Evolutionary conservation across 306 rosid species (phyloP).

Genomic region (Mucuna pruriens): DNA sequence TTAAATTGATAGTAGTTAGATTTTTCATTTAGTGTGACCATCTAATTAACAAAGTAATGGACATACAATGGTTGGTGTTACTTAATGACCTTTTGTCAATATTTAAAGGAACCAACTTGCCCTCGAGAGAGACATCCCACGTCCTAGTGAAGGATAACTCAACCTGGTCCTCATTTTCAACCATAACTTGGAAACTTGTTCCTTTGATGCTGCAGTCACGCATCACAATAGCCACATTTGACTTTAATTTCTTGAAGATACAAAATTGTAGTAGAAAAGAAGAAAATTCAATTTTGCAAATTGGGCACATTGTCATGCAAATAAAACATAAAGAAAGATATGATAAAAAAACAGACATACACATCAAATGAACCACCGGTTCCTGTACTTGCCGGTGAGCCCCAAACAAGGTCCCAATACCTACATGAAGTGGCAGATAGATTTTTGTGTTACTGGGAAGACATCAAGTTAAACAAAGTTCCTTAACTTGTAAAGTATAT

Average conservation of each 20-base stretch:
- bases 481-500: background rate
- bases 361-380: conserved; percentile 72
- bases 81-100: conserved; percentile 80
- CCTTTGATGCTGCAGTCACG: conserved; percentile 68
- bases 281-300: background rate
- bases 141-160: conserved; percentile 84
- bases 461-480: background rate
- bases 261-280: background rate
- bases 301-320: background rate
- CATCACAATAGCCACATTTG: background rate
- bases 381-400: conserved; percentile 49
- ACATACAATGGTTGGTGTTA: background rate
- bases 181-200: conserved; percentile 60
- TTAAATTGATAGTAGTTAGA: background rate
- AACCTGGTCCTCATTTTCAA: conserved; percentile 79
- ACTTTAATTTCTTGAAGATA: background rate
- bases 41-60: background rate
- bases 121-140: conserved; percentile 68
- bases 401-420: conserved; percentile 98
- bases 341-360: conserved; percentile 49
- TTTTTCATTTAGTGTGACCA: background rate
- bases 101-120: conserved; percentile 69
- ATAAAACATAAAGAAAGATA: background rate
- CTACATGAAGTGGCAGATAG: conserved; percentile 42
- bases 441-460: background rate